Evolutionary conservation across 2,329 filamentous ascomycete genomes (phyloP), one percentile per base, ranked within the genome.

Genomic region (Tolypocladium nubicola): DNA sequence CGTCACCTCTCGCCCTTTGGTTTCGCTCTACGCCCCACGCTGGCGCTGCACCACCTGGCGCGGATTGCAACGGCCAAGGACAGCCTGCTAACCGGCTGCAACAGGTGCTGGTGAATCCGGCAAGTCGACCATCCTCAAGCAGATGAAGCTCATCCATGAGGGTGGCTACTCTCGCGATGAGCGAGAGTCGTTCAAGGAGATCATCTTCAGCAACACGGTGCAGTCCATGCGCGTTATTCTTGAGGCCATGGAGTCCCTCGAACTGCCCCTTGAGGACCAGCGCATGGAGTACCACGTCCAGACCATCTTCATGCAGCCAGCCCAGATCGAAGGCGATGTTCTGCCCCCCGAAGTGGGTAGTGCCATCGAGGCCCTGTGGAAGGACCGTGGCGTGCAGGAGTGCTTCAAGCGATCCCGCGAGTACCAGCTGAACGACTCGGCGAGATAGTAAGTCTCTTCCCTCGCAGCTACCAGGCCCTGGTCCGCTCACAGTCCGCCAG

Each of bases 131-230:
- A 93, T 97, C 61, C 84, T 97, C 64, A 97, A 97, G 79, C 93
- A 97, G 79, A 97, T 99, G 94, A 99, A 97, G 82, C 88, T 99
- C 70, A 99, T 99, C 70, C 90, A 99, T 75, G 94, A 99, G 80
- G 94, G 94, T 63, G 93, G 94, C 66, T 99, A 97, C 79, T 97
- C 94, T 61, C 89, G 93, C 73, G 94, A 97, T 65, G 84, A 87
- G 72, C 79, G 83, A 61, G 83, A 86, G 70, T 85, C 82, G 7
- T 86, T 86, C 78, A 86, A 86, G 73, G 84, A 86, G 66, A 86
- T 86, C 67, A 86, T 87, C 68, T 86, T 85, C 75, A 85, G 81
- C 75, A 87, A 87, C 72, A 86, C 83, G 1, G 83, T 86, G 19
- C 83, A 86, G 70, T 86, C 83, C 41, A 86, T 86, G 83, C 82